These are phyloP conservation scores for Oryza meyeriana DNA, from an alignment of 176 grass and related monocot species.

Conservation along the genomic window DNA sequence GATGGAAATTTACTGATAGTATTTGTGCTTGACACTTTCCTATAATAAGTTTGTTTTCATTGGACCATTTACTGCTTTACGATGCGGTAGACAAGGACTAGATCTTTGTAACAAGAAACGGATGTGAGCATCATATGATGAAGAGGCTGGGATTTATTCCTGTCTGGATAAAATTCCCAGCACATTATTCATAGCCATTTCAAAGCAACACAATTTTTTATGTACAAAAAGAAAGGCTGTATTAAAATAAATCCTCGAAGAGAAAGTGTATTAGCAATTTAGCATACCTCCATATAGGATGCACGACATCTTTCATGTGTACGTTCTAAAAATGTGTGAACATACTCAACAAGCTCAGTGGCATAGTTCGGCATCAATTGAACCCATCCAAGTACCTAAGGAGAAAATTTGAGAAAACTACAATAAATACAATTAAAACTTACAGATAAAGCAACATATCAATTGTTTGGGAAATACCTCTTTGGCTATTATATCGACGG, in stretches of 20 bases:
- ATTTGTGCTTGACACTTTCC: neutral
- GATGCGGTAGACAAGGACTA: neutral
- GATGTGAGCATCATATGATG: neutral
- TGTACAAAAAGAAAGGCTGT: neutral
- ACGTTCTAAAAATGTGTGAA: conserved; percentile 92
- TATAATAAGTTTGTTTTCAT: neutral
- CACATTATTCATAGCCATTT: neutral
- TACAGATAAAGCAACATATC: conserved; percentile 2
- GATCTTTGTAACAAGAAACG: neutral
- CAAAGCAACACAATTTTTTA: neutral
- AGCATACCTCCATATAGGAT: conserved; percentile 90
- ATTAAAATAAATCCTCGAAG: neutral
- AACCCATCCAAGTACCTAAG: conserved; percentile 87
- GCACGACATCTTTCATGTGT: conserved; percentile 91
- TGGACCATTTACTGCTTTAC: neutral
- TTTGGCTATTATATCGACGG: conserved; percentile 76
- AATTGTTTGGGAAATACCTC: conserved; percentile 46
- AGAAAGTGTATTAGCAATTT: conserved; percentile 2
- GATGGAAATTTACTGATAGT: neutral
- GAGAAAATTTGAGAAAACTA: conserved; percentile 28
- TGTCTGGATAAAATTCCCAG: neutral
- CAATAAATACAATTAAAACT: conserved; percentile 34
- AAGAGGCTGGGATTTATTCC: neutral
- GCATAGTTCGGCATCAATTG: conserved; percentile 96
- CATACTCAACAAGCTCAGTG: conserved; percentile 90